Conservation (phyloP, 306 rosid genomes). For the Prunus salicina region DNA sequence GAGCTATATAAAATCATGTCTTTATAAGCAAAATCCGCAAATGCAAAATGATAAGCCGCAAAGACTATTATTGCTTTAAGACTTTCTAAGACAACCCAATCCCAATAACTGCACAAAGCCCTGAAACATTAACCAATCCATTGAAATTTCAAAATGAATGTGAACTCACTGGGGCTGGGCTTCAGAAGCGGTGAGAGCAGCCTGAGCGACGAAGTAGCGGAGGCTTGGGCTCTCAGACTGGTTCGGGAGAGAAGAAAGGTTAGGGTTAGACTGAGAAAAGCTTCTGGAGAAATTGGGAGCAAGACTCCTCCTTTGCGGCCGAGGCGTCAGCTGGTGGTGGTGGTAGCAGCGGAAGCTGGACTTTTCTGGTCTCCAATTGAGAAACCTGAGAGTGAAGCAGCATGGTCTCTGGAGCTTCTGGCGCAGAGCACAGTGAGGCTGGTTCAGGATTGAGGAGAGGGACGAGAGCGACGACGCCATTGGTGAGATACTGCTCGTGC, state of each 20-base stretch:
- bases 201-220: constrained; percentile 45
- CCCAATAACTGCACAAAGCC: neutral
- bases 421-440: constrained; percentile 45
- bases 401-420: constrained; percentile 45
- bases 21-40: neutral
- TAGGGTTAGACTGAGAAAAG: constrained; percentile 35
- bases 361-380: constrained; percentile 21
- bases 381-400: constrained; percentile 30
- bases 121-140: neutral
- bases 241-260: neutral
- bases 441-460: constrained; percentile 55
- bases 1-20: neutral
- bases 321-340: constrained; percentile 23
- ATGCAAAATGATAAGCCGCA: neutral
- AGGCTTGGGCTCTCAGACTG: constrained; percentile 40
- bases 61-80: neutral
- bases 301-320: constrained; percentile 12
- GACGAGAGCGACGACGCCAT: constrained; percentile 50
- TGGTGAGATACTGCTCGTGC: constrained; percentile 6
- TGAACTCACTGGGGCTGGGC: constrained; percentile 48
- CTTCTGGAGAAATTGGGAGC: constrained; percentile 27
- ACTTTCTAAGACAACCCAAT: neutral
- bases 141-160: neutral
- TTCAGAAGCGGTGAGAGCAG: constrained; percentile 54
- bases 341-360: constrained; percentile 19